These are phyloP conservation scores for Apiotrichum mycotoxinovorans DNA, from an alignment of 1,284 basidiomycete genomes.

Conservation along the genomic window DNA sequence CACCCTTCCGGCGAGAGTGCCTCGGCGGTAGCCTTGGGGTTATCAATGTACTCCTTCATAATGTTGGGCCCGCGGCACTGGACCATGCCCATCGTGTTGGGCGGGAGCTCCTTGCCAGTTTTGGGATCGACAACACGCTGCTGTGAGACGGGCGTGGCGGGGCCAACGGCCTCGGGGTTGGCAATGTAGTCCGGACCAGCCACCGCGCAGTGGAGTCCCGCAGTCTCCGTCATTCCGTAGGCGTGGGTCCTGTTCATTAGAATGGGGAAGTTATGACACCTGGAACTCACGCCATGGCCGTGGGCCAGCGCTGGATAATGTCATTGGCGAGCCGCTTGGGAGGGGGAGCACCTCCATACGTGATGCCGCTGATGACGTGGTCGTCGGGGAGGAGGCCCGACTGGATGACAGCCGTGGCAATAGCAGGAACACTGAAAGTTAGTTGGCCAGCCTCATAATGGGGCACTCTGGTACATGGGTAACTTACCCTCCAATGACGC, in stretches of 20 bases:
- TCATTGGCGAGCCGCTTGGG: conserved; percentile 36
- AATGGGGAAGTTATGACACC: neutral
- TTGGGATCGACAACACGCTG: conserved; percentile 35
- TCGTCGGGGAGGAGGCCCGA: conserved; percentile 30
- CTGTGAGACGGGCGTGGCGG: conserved; percentile 35
- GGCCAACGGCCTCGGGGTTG: conserved; percentile 23
- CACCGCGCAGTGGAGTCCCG: conserved; percentile 37
- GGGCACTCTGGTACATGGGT: too few relatives aligned
- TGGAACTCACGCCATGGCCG: conserved; percentile 8
- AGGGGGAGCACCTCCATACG: conserved; percentile 45
- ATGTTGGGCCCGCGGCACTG: conserved; percentile 40
- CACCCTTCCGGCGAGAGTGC: conserved; percentile 40
- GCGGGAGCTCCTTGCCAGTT: conserved; percentile 20
- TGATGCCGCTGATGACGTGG: conserved; percentile 32
- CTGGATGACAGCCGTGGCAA: conserved; percentile 37
- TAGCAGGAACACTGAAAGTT: conserved; percentile 31
- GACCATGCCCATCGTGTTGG: conserved; percentile 30
- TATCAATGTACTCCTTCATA: conserved; percentile 36
- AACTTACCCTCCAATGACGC: conserved; percentile 41
- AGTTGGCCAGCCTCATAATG: neutral
- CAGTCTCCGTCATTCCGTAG: conserved; percentile 46
- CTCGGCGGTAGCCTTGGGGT: conserved; percentile 28
- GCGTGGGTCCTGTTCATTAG: conserved; percentile 32
- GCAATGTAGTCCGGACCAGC: conserved; percentile 37
- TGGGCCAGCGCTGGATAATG: conserved; percentile 33